These are phyloP conservation scores for Dictyostelium brefeldianum DNA, from an alignment of 78 protist species.

Conservation along the genomic window DNA sequence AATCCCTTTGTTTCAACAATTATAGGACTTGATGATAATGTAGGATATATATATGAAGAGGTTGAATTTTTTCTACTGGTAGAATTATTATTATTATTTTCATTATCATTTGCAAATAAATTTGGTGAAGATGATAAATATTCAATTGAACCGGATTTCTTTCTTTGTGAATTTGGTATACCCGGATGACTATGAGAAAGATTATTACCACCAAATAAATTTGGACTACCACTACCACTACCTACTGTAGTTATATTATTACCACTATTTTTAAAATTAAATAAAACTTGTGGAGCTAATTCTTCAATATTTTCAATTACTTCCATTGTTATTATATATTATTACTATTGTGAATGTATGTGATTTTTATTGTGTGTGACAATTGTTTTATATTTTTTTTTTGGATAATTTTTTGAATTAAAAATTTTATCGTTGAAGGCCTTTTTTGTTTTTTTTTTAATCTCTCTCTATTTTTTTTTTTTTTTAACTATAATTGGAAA, in stretches of 20 bases:
- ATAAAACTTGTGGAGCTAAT: slow-evolving; percentile 51
- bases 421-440: no score
- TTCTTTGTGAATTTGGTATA: not conserved
- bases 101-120: not conserved
- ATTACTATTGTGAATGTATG: no score
- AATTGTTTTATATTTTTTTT: no score
- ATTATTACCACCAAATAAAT: not conserved
- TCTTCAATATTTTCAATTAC: slow-evolving; percentile 37
- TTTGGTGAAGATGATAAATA: not conserved
- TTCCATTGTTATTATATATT: slow-evolving; percentile 9
- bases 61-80: not conserved
- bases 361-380: no score
- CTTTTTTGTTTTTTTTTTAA: no score
- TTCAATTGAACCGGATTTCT: not conserved
- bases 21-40: no score
- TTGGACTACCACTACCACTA: slow-evolving; percentile 1
- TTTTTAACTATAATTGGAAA: no score
- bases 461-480: no score
- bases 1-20: no score
- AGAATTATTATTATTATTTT: slow-evolving; percentile 2
- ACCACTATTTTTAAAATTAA: slow-evolving; percentile 28
- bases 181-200: not conserved
- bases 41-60: no score
- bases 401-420: no score
- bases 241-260: not conserved